Evolutionary conservation across 441 rosid species (phyloP).

Genomic region (Raphanus hybrid): DNA sequence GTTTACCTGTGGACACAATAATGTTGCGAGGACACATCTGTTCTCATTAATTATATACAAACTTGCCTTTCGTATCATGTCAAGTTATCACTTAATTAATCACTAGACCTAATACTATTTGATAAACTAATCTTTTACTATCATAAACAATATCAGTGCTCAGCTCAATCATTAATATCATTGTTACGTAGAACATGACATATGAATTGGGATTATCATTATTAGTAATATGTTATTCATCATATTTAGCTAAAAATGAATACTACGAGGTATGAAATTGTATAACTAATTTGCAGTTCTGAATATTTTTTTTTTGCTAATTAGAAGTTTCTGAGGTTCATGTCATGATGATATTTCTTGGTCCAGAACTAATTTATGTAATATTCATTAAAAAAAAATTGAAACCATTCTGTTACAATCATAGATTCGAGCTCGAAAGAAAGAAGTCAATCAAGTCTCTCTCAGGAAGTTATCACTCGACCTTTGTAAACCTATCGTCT

Average conservation of each 20-base stretch:
- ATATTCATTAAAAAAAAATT: conserved; percentile 7
- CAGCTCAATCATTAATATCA: conserved; percentile 40
- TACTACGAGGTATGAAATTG: conserved; percentile 2
- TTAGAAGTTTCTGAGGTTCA: conserved; percentile 15
- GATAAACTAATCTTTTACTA: conserved; percentile 21
- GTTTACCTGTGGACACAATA: conserved; percentile 48
- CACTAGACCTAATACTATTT: conserved; percentile 24
- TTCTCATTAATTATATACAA: conserved; percentile 38
- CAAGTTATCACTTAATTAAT: conserved; percentile 38
- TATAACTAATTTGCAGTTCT: neutral
- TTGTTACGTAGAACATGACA: conserved; percentile 42
- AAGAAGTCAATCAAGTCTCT: conserved; percentile 25
- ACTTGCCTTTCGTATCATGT: conserved; percentile 40
- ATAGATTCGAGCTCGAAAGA: conserved; percentile 12
- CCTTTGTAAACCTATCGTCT: conserved; percentile 5
- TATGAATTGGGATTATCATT: conserved; percentile 2
- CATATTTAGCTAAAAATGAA: conserved; percentile 19
- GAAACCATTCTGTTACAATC: conserved; percentile 13
- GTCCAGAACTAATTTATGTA: neutral
- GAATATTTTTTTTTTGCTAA: conserved; percentile 4
- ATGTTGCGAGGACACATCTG: conserved; percentile 43
- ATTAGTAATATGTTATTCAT: neutral
- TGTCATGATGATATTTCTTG: conserved; percentile 2
- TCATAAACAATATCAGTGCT: conserved; percentile 25
- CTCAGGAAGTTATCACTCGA: conserved; percentile 1